phyloP scores from a whole-genome alignment of 495 filamentous ascomycete species.

The Lophiostoma macrostomum region DNA sequence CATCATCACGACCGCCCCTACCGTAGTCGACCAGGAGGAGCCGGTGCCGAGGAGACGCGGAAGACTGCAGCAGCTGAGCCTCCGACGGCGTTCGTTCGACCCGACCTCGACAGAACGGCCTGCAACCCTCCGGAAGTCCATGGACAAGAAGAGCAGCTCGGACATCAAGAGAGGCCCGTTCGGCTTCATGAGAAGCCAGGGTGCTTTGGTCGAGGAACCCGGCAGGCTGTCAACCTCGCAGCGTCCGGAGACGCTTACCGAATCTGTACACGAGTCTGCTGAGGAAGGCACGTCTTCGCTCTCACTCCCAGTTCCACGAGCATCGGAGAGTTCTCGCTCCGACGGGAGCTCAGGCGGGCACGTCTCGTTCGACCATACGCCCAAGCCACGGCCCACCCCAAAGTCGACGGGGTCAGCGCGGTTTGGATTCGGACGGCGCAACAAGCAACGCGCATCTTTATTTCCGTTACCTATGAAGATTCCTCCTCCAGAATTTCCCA shows the following conservation, averaged over 20 bases:
- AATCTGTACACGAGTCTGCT: slow-evolving; percentile 61
- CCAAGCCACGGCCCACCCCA: slow-evolving; percentile 58
- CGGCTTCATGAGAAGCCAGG: slow-evolving; percentile 37
- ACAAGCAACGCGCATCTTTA: slow-evolving; percentile 77
- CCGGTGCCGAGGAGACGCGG: slow-evolving; percentile 21
- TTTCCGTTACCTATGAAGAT: slow-evolving; percentile 78
- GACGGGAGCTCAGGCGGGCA: slow-evolving; percentile 81
- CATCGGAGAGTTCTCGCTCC: slow-evolving; percentile 90
- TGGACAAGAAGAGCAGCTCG: slow-evolving; percentile 32
- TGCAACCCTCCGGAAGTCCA: slow-evolving; percentile 32
- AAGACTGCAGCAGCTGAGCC: slow-evolving; percentile 26
- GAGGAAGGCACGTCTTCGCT: slow-evolving; percentile 66
- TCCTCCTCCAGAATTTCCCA: slow-evolving; percentile 34
- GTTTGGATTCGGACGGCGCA: slow-evolving; percentile 78
- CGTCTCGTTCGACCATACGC: slow-evolving; percentile 59
- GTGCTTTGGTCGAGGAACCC: slow-evolving; percentile 66
- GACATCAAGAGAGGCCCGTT: slow-evolving; percentile 33
- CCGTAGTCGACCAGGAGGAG: slow-evolving; percentile 50
- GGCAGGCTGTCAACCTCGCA: slow-evolving; percentile 55
- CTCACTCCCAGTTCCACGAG: slow-evolving; percentile 63
- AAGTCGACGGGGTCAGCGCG: slow-evolving; percentile 67
- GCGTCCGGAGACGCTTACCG: slow-evolving; percentile 51
- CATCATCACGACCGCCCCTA: slow-evolving; percentile 92
- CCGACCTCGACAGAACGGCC: slow-evolving; percentile 24
- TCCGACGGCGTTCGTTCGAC: slow-evolving; percentile 29